Percentiles rank a stretch among this genome's conserved stretches.
Evolutionary conservation across 768 basidiomycete genomes (phyloP).

Genomic region (Suillus plorans): DNA sequence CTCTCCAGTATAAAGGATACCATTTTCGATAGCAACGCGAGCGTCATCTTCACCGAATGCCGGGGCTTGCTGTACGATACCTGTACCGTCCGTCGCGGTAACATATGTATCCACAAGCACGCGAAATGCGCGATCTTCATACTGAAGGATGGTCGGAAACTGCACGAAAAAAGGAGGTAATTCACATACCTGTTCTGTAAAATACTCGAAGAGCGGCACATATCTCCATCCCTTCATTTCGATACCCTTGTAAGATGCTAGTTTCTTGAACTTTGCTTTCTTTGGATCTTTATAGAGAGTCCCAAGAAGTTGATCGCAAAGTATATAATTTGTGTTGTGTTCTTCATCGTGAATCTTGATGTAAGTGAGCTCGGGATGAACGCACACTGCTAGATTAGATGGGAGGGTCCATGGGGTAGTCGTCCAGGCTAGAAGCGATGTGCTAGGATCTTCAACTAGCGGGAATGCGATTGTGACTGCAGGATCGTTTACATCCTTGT

Average conservation of each 20-base stretch:
- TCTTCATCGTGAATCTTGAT: constrained; percentile 95
- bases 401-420: constrained; percentile 99
- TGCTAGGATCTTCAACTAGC: constrained; percentile 88
- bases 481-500: constrained; percentile 92
- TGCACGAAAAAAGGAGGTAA: not conserved
- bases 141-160: constrained; percentile 49
- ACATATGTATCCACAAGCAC: constrained; percentile 93
- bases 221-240: constrained; percentile 98
- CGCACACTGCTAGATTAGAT: constrained; percentile 92
- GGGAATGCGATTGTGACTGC: constrained; percentile 93
- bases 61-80: constrained; percentile 98
- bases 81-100: constrained; percentile 90
- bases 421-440: constrained; percentile 94
- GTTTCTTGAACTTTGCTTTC: constrained; percentile 93
- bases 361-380: constrained; percentile 94
- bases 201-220: constrained; percentile 93
- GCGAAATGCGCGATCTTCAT: constrained; percentile 85
- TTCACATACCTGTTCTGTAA: constrained; percentile 78
- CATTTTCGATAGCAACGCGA: constrained; percentile 83
- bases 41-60: constrained; percentile 99
- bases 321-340: constrained; percentile 83
- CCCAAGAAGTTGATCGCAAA: constrained; percentile 82
- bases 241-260: constrained; percentile 82
- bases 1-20: constrained; percentile 81
- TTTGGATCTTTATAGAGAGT: constrained; percentile 96